Evolutionary conservation across 2,329 filamentous ascomycete species (phyloP), one percentile per base, ranked within the genome.

Genomic region (Penicillium oxalicum): DNA sequence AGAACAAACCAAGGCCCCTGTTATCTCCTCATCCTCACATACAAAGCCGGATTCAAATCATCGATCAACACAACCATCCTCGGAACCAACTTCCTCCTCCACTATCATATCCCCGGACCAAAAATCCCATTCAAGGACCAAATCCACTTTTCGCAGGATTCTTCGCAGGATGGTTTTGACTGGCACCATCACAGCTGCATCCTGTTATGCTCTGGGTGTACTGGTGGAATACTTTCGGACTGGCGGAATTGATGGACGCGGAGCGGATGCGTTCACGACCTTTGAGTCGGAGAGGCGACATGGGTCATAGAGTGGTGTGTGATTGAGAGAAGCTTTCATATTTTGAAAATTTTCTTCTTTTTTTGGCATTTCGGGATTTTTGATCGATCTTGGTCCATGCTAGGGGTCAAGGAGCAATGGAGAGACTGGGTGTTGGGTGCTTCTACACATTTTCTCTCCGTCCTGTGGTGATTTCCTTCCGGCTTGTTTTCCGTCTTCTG

Each of bases 121-220:
- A 43, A 50, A 55, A 11, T 36, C 47, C 3, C 25, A 47, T n/a
- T 41, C 39, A 11, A 41, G 13, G 13, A 56, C 59, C 7, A 41
- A 41, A 18, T 56, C 59, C 8, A 54, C 46, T 13, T 32, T 56
- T 26, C 47, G 56, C 27, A 62, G 52, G n/a, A 36, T 55, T 6
- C 9, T 66, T 4, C 64, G 66, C 25, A 58, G 66, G 35, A 64
- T 71, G 51, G 24, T 72, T 6, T 48, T 70, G n/a, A 56, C 64
- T 24, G 65, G 70, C 5, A 55, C 55, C 1, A 61, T 59, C 4
- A 68, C 68, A 2, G 69, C 64, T 25, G 66, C 58, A 32, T 67
- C 67, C 4, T 73, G 66, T 47, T 74, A 74, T 57, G 68, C 69
- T 2, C 55, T 71, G 32, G 70, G 70, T 4, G 69, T 70, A 32